phyloP scores from a whole-genome alignment of 148 eudicot genomes.

The Bassia scoparia region DNA sequence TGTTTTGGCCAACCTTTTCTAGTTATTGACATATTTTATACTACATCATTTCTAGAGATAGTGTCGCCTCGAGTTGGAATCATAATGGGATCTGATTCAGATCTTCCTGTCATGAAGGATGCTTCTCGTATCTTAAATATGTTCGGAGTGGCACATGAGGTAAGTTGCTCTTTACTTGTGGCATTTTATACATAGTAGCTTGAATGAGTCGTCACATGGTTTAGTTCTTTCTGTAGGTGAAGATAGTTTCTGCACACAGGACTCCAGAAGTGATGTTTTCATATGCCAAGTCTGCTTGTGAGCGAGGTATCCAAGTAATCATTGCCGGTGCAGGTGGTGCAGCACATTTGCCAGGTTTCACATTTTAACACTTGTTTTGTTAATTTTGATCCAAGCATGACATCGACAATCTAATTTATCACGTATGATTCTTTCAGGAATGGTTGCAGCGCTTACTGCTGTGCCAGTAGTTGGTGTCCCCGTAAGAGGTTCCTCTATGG shows the following conservation, averaged over 20 bases:
- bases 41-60: conserved; percentile 31
- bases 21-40: not conserved
- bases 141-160: conserved; percentile 75
- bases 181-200: not conserved
- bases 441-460: conserved; percentile 96
- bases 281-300: conserved; percentile 60
- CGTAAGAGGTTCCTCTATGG: conserved; percentile 70
- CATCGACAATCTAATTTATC: not conserved
- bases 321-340: conserved; percentile 99
- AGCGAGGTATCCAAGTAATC: conserved; percentile 79
- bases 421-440: conserved; percentile 44
- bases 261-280: conserved; percentile 75
- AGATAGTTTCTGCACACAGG: conserved; percentile 76
- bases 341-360: conserved; percentile 93
- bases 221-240: conserved; percentile 46
- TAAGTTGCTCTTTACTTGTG: conserved; percentile 16
- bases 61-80: conserved; percentile 69
- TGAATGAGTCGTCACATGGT: not conserved
- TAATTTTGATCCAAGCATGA: not conserved
- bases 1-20: not conserved
- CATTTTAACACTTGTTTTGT: not conserved
- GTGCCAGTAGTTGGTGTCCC: conserved; percentile 97
- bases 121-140: conserved; percentile 59
- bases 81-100: conserved; percentile 98
- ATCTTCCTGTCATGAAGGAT: conserved; percentile 91